These are phyloP conservation scores for Aspergillus ostianus DNA, from an alignment of 495 filamentous ascomycete genomes.

Conservation along the genomic window DNA sequence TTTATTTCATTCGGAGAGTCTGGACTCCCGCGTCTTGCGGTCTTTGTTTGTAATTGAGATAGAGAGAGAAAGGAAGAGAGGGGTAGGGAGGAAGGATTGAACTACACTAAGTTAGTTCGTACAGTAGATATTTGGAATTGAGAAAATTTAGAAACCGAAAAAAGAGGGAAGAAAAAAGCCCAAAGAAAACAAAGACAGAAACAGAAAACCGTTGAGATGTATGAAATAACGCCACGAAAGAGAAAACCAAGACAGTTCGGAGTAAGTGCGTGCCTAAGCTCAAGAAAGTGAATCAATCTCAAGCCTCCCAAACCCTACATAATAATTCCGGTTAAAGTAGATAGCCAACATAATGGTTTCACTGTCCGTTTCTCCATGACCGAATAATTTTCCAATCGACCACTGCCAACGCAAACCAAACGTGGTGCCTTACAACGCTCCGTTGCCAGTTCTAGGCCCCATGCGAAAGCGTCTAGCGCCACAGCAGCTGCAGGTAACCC, in stretches of 20 bases:
- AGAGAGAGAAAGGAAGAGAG: not conserved
- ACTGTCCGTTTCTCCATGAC: no score
- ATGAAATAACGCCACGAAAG: not conserved
- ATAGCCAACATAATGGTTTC: no score
- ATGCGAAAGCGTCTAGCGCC: conserved; percentile 4
- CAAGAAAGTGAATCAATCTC: no score
- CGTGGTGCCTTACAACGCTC: conserved; percentile 23
- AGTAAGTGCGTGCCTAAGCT: no score
- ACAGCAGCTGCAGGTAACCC: not conserved
- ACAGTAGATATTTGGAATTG: no score
- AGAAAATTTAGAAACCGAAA: not conserved
- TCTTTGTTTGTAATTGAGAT: not conserved
- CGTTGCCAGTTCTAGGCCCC: not conserved
- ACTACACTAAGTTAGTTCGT: not conserved
- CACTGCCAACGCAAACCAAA: conserved; percentile 18
- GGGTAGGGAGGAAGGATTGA: not conserved
- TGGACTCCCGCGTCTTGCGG: not conserved
- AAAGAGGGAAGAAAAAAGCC: not conserved
- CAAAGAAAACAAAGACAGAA: not conserved
- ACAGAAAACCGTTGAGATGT: not conserved
- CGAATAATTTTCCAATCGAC: not conserved
- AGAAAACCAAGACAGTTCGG: not conserved
- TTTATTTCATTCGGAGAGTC: not conserved
- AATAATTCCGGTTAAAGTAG: no score
- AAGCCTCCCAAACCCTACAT: no score